Evolutionary conservation across 768 basidiomycete genomes (phyloP).

Genomic region (Podaxis sp.): DNA sequence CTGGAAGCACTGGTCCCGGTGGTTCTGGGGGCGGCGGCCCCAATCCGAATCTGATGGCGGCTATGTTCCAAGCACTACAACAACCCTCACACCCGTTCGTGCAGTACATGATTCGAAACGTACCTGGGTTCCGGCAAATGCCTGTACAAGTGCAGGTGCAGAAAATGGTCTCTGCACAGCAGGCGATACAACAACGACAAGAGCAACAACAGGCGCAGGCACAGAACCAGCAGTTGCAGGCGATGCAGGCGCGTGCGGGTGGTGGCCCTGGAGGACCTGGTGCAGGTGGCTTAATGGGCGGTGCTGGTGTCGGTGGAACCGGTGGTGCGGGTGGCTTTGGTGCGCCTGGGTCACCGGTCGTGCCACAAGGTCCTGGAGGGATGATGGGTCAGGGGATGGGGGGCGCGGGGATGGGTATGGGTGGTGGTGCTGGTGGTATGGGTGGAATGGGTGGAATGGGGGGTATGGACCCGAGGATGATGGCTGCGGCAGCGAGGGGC

Average conservation of each 20-base stretch:
- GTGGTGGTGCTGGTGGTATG: conserved; percentile 16
- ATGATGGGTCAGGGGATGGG: conserved; percentile 9
- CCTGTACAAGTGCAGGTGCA: conserved; percentile 56
- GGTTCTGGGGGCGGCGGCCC: not conserved
- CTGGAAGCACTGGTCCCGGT: conserved; percentile 11
- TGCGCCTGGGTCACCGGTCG: conserved; percentile 8
- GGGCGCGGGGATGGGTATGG: conserved; percentile 16
- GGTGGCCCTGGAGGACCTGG: conserved; percentile 18
- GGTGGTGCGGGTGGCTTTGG: conserved; percentile 20
- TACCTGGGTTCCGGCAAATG: conserved; percentile 51
- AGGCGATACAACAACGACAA: conserved; percentile 18
- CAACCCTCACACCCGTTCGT: conserved; percentile 53
- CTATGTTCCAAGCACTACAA: conserved; percentile 43
- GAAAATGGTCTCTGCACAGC: conserved; percentile 45
- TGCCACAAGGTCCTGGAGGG: conserved; percentile 5
- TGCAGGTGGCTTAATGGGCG: conserved; percentile 11
- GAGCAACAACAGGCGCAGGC: conserved; percentile 23
- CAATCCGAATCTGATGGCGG: conserved; percentile 10
- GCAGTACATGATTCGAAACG: conserved; percentile 44
- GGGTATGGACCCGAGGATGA: conserved; percentile 17
- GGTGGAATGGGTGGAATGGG: not conserved
- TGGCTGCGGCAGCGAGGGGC: conserved; percentile 18
- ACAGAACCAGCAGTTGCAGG: conserved; percentile 21
- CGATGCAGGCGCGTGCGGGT: conserved; percentile 16
- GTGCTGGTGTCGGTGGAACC: conserved; percentile 23